Conservation (phyloP, 352 stramenopile genomes). For the Phytophthora kernoviae region DNA sequence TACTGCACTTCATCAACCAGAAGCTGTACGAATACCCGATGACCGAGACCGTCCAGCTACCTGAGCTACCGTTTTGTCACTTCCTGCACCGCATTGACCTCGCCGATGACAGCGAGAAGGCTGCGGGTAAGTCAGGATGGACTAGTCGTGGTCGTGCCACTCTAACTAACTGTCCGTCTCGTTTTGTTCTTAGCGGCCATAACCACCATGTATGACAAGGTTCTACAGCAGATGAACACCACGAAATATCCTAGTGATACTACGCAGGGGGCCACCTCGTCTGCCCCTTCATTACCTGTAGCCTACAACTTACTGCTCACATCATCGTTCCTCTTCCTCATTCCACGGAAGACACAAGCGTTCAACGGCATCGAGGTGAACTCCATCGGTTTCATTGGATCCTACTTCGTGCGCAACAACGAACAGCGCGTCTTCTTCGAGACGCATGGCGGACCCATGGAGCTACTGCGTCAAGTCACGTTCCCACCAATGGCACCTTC, state of each 20-base stretch:
- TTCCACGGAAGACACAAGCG: slow-evolving; percentile 57
- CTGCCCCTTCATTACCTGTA: slow-evolving; percentile 27
- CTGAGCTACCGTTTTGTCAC: slow-evolving; percentile 74
- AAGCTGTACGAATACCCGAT: slow-evolving; percentile 40
- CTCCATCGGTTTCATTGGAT: slow-evolving; percentile 84
- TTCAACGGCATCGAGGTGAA: slow-evolving; percentile 82
- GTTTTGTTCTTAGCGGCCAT: slow-evolving; percentile 31
- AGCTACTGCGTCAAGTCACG: slow-evolving; percentile 63
- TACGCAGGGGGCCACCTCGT: slow-evolving; percentile 3
- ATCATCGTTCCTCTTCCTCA: slow-evolving; percentile 71
- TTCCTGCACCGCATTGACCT: slow-evolving; percentile 71
- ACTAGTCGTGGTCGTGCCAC: neutral
- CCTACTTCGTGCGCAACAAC: slow-evolving; percentile 72
- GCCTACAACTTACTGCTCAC: slow-evolving; percentile 85
- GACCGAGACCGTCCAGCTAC: slow-evolving; percentile 53
- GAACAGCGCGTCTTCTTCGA: slow-evolving; percentile 65
- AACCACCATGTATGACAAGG: slow-evolving; percentile 47
- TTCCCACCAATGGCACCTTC: slow-evolving; percentile 42
- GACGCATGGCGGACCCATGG: slow-evolving; percentile 50
- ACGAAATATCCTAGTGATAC: slow-evolving; percentile 31
- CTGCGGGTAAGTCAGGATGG: slow-evolving; percentile 32
- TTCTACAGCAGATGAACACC: slow-evolving; percentile 54
- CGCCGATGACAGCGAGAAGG: slow-evolving; percentile 40
- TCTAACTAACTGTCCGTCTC: neutral
- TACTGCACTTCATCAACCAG: slow-evolving; percentile 77